Percentiles rank a stretch among this genome's conserved stretches.
Evolutionary conservation across 306 rosid species (phyloP).

Genomic region (Casuarina glauca): DNA sequence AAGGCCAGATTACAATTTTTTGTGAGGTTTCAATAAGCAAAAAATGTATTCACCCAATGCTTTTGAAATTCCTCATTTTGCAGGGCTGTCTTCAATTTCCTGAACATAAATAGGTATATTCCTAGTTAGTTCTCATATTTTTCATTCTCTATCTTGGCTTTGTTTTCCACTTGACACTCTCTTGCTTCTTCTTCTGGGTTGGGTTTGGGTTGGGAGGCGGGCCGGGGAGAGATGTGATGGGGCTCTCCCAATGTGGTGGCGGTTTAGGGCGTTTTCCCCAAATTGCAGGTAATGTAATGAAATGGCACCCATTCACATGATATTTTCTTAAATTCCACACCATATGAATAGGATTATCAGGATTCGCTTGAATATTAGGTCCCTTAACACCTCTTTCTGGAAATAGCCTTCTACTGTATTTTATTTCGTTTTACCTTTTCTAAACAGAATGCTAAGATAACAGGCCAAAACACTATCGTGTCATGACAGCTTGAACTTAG

Average conservation of each 20-base stretch:
- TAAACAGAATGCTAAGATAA: constrained; percentile 1
- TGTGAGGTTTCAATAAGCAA: neutral
- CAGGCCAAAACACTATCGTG: neutral
- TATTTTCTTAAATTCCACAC: neutral
- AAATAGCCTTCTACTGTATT: neutral
- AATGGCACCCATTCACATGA: neutral
- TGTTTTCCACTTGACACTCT: neutral
- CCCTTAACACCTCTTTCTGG: neutral
- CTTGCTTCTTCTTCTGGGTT: neutral
- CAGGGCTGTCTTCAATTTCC: neutral
- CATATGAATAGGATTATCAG: neutral
- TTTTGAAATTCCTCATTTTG: neutral
- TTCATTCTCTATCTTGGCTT: neutral
- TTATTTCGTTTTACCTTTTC: neutral
- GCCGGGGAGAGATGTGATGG: too few species aligned
- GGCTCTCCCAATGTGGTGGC: too few species aligned
- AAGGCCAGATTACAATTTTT: neutral
- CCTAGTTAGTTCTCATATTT: neutral
- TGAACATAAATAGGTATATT: neutral
- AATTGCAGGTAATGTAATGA: neutral
- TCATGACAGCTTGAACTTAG: neutral
- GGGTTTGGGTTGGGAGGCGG: too few species aligned
- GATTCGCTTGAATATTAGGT: neutral
- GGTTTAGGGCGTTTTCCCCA: too few species aligned
- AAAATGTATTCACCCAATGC: neutral